A percentile compares a stretch with the other conserved stretches of the same genome.
Conservation (phyloP, 371 early-diverging fungal species). For the Blastocladiella emersonii region DNA sequence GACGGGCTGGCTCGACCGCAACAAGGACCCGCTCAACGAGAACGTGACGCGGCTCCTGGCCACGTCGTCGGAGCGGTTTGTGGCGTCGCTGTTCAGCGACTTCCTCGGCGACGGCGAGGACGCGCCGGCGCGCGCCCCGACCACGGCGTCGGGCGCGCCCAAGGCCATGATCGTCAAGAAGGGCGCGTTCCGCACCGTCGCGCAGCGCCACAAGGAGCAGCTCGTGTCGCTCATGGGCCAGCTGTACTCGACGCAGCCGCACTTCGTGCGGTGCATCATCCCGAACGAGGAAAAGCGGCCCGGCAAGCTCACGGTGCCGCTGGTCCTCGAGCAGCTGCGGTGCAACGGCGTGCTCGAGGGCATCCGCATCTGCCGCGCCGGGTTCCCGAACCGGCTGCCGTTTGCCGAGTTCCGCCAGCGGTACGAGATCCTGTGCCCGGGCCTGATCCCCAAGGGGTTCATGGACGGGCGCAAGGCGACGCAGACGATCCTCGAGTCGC, state of each 20-base stretch:
- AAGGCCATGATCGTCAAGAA: conserved; percentile 27
- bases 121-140: conserved; percentile 12
- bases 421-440: conserved; percentile 82
- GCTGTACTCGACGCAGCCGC: conserved; percentile 86
- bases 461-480: conserved; percentile 78
- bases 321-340: conserved; percentile 91
- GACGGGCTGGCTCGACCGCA: conserved; percentile 96
- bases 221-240: conserved; percentile 78
- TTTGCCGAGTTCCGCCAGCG: conserved; percentile 93
- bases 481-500: conserved; percentile 51
- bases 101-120: conserved; percentile 48
- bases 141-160: neutral
- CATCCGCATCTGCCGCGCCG: conserved; percentile 95
- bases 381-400: conserved; percentile 89
- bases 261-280: conserved; percentile 97
- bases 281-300: conserved; percentile 93
- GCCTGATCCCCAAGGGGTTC: conserved; percentile 60
- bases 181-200: conserved; percentile 91
- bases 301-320: conserved; percentile 59
- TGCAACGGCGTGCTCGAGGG: conserved; percentile 99
- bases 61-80: conserved; percentile 59
- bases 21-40: conserved; percentile 99
- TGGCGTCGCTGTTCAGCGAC: conserved; percentile 70
- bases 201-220: conserved; percentile 94
- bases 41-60: conserved; percentile 80